A percentile compares a stretch with the other conserved stretches of the same genome.
phyloP scores from a whole-genome alignment of 2,329 filamentous ascomycete species.

The Stachybotrys chartarum region DNA sequence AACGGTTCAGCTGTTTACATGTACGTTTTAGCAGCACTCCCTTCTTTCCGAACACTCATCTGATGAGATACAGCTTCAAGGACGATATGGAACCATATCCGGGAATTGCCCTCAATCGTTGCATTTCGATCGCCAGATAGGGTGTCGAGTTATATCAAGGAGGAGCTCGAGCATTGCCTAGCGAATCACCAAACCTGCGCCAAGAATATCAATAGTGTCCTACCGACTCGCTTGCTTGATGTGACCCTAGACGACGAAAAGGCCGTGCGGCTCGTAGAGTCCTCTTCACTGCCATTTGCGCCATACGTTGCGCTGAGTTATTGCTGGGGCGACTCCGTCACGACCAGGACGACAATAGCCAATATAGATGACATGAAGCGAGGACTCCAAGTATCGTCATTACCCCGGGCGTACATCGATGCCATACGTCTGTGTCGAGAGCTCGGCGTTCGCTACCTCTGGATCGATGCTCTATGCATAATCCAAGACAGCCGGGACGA shows the following conservation, averaged over 20 bases:
- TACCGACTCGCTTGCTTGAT: neutral
- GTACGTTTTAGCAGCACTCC: neutral
- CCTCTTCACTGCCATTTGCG: neutral
- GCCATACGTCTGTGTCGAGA: neutral
- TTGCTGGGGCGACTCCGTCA: neutral
- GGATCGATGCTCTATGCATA: constrained; percentile 4
- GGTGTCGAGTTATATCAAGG: neutral
- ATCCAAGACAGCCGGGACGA: constrained; percentile 1
- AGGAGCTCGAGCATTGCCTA: neutral
- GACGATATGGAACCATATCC: neutral
- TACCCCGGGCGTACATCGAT: neutral
- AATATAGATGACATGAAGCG: neutral
- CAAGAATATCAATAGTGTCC: neutral
- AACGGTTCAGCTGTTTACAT: neutral
- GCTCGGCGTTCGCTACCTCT: neutral
- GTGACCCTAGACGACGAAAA: neutral
- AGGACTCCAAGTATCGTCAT: neutral
- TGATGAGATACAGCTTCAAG: neutral
- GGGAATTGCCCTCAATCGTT: neutral
- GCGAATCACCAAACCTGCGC: neutral
- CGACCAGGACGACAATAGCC: neutral
- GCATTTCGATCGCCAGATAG: neutral
- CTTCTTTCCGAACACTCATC: neutral
- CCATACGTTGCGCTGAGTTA: neutral
- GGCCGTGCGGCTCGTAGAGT: neutral